Conservation (phyloP, 108 stramenopile genomes). For the Asterionellopsis glacialis region DNA sequence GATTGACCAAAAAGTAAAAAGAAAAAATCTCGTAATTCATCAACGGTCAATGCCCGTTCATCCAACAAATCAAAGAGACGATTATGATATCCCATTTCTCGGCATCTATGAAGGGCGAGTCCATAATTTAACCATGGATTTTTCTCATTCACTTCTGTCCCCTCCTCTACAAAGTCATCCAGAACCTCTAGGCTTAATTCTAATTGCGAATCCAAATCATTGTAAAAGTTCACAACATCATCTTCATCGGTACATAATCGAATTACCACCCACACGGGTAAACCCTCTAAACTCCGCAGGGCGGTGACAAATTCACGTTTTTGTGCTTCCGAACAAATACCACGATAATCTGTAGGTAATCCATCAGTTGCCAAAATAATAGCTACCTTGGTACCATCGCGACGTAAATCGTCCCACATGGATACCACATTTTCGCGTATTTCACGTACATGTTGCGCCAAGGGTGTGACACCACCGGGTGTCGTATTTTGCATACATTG, state of each 20-base stretch:
- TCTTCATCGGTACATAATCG: conserved; percentile 90
- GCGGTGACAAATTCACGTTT: conserved; percentile 39
- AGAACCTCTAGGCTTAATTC: conserved; percentile 82
- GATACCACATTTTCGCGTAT: conserved; percentile 54
- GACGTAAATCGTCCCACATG: conserved; percentile 35
- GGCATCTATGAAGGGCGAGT: conserved; percentile 73
- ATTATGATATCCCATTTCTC: conserved; percentile 85
- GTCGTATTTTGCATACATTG: conserved; percentile 43
- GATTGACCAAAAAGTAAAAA: conserved; percentile 51
- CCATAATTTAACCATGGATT: conserved; percentile 91
- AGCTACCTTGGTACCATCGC: conserved; percentile 64
- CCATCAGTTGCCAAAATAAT: conserved; percentile 87
- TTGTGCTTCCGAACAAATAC: conserved; percentile 16
- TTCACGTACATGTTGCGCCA: conserved; percentile 63
- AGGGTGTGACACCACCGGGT: conserved; percentile 76
- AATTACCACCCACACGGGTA: conserved; percentile 83
- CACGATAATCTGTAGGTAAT: conserved; percentile 64
- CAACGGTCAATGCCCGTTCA: conserved; percentile 55
- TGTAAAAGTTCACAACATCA: conserved; percentile 75
- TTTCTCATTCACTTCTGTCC: conserved; percentile 66
- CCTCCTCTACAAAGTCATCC: conserved; percentile 85
- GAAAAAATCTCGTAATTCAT: conserved; percentile 70
- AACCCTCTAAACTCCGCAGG: conserved; percentile 58
- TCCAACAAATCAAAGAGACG: conserved; percentile 84
- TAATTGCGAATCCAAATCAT: conserved; percentile 71